Conservation (phyloP, 2,329 filamentous ascomycete species). For the Mollisia scopiformis region DNA sequence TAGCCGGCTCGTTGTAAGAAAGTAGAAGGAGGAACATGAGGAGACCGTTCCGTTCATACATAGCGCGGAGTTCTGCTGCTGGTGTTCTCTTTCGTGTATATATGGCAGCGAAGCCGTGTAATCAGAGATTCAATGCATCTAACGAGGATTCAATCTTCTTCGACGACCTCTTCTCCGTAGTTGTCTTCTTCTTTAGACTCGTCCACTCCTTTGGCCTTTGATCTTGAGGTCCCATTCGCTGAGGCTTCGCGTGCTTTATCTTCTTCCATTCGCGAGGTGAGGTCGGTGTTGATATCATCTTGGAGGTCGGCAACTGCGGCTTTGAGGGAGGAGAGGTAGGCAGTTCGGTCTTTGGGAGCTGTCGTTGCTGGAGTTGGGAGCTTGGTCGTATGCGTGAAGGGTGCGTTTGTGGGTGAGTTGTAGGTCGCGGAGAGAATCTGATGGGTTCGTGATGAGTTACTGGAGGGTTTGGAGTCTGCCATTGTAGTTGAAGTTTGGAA, state of each 20-base stretch:
- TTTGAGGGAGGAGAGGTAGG: constrained; percentile 63
- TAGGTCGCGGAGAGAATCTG: constrained; percentile 48
- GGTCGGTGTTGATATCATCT: constrained; percentile 67
- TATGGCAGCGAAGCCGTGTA: background rate
- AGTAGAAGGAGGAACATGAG: background rate
- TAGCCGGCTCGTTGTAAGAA: constrained; percentile 2
- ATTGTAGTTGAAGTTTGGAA: background rate
- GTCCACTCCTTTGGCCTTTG: constrained; percentile 44
- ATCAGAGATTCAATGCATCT: constrained; percentile 1
- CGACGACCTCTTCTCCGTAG: constrained; percentile 81
- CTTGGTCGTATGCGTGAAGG: constrained; percentile 47
- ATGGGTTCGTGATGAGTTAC: background rate
- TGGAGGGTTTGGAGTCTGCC: background rate
- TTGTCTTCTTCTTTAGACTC: constrained; percentile 71
- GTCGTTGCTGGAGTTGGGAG: constrained; percentile 41
- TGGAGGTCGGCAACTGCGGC: constrained; percentile 62
- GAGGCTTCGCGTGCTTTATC: constrained; percentile 59
- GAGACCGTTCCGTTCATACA: constrained; percentile 19
- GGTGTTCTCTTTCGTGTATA: constrained; percentile 1
- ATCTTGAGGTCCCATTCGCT: constrained; percentile 32
- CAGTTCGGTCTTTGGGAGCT: constrained; percentile 53
- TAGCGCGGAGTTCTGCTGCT: constrained; percentile 30
- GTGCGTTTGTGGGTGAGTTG: constrained; percentile 50
- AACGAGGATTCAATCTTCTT: constrained; percentile 57
- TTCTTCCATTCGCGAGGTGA: constrained; percentile 75